These are phyloP conservation scores for Syncephalis plumigaleata DNA, from an alignment of 371 early-diverging fungal genomes.

Conservation along the genomic window DNA sequence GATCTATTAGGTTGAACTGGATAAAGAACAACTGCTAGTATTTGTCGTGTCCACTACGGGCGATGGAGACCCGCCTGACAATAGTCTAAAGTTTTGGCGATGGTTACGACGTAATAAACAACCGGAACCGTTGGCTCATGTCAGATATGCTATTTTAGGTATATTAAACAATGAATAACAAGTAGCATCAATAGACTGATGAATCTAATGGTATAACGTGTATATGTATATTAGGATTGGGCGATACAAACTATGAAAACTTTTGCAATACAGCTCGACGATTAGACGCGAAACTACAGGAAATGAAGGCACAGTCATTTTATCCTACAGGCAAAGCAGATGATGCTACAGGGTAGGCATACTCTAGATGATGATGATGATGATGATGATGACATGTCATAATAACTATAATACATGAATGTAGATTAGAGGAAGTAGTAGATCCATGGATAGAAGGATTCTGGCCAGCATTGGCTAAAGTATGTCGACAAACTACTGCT, in stretches of 20 bases:
- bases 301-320: constrained; percentile 54
- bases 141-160: constrained; percentile 34
- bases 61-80: constrained; percentile 92
- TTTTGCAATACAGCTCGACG: constrained; percentile 70
- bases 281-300: constrained; percentile 52
- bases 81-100: constrained; percentile 74
- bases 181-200: too few relatives aligned
- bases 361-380: constrained; percentile 2
- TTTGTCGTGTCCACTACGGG: constrained; percentile 84
- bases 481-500: constrained; percentile 1
- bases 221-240: constrained; percentile 33
- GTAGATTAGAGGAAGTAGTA: constrained; percentile 60
- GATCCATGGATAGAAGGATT: constrained; percentile 85
- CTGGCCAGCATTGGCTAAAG: constrained; percentile 52
- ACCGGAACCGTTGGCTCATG: constrained; percentile 23
- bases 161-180: neutral
- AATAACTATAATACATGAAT: too few relatives aligned
- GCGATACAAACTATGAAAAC: constrained; percentile 85
- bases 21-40: constrained; percentile 36
- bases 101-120: constrained; percentile 46
- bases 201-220: neutral
- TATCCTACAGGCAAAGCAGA: constrained; percentile 68
- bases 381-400: neutral
- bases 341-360: constrained; percentile 64
- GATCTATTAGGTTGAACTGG: constrained; percentile 15